Conservation (phyloP, 257 asterid species). For the Solanum raphanifolium region DNA sequence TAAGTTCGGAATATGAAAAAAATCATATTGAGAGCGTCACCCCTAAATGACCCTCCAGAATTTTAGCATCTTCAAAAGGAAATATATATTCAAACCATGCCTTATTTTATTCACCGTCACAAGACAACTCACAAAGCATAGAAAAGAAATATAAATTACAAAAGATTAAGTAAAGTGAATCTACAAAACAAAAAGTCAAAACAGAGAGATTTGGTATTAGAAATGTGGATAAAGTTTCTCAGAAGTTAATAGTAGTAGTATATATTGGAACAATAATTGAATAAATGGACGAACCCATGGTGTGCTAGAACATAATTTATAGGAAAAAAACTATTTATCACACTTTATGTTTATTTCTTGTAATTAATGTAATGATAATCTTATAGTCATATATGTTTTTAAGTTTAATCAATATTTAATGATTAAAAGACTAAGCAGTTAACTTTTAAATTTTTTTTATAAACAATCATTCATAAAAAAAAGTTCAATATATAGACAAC, state of each 20-base stretch:
- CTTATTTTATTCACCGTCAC: background rate
- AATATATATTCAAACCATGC: background rate
- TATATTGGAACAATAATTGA: background rate
- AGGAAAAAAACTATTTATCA: background rate
- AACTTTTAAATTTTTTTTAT: background rate
- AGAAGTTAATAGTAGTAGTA: background rate
- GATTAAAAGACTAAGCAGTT: background rate
- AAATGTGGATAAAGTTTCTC: background rate
- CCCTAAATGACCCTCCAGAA: background rate
- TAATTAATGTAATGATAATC: background rate
- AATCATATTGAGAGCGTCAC: too few relatives aligned
- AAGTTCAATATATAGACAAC: background rate
- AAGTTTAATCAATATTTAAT: background rate
- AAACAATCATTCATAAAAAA: background rate
- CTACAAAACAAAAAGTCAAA: background rate
- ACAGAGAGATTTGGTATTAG: background rate
- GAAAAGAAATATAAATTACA: background rate
- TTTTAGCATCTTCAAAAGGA: background rate
- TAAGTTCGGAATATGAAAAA: fast-evolving
- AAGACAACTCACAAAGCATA: background rate
- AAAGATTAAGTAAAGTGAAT: background rate
- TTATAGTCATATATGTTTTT: background rate
- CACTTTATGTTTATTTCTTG: background rate
- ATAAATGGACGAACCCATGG: background rate
- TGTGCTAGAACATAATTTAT: background rate